phyloP scores from a whole-genome alignment of 345 rosid genomes.

The Gossypium mustelinum region DNA sequence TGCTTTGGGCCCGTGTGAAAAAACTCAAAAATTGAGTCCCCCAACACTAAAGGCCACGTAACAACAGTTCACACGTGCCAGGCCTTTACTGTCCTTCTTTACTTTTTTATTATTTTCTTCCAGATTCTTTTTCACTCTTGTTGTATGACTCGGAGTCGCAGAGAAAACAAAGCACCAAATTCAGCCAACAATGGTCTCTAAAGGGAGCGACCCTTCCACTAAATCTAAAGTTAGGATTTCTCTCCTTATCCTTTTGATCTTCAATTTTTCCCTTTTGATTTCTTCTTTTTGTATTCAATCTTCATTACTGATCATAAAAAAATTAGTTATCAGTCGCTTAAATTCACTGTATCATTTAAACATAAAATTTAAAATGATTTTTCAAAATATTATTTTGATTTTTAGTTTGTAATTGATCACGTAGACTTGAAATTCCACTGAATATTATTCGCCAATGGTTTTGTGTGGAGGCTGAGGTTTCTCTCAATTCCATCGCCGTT shows the following conservation, averaged over 20 bases:
- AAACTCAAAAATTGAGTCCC: background rate
- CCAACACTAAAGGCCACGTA: conserved; percentile 9
- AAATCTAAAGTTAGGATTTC: conserved; percentile 38
- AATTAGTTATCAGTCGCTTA: background rate
- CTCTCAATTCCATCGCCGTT: background rate
- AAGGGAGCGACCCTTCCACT: conserved; percentile 14
- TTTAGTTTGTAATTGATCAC: background rate
- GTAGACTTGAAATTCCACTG: background rate
- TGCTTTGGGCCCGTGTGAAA: background rate
- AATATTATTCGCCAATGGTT: background rate
- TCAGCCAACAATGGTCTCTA: conserved; percentile 18
- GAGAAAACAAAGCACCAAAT: background rate
- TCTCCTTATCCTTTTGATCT: conserved; percentile 7
- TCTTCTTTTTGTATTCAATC: background rate
- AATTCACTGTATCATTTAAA: conserved; percentile 11
- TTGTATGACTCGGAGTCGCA: background rate
- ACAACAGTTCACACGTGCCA: conserved; percentile 10
- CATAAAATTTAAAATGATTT: background rate
- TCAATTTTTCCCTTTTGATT: background rate
- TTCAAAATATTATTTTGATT: background rate
- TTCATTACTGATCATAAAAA: background rate
- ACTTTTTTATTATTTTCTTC: background rate
- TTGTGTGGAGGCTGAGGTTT: background rate
- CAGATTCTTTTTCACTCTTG: conserved; percentile 4
- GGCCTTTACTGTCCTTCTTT: background rate